Conservation (phyloP, 2,329 filamentous ascomycete genomes). For the Microsporum canis region DNA sequence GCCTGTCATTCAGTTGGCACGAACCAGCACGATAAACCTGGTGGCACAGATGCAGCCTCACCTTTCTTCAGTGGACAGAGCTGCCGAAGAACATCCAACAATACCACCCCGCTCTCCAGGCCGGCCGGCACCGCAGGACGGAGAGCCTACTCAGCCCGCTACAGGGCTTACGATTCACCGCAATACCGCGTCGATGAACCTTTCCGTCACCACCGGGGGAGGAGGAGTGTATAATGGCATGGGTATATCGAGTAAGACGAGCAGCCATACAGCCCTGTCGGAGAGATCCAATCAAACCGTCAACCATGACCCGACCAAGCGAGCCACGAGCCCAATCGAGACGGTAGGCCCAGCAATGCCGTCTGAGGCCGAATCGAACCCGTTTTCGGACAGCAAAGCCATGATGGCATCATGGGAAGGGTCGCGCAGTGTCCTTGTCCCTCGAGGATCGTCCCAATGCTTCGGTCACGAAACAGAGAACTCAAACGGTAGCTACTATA, state of each 20-base stretch:
- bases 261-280: conserved; percentile 24
- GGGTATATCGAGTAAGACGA: conserved; percentile 21
- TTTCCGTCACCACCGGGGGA: not conserved
- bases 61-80: not conserved
- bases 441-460: conserved; percentile 7
- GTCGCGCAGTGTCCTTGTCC: not conserved
- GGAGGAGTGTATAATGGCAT: not conserved
- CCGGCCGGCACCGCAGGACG: not conserved
- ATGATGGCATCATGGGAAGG: not conserved
- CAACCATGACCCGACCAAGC: conserved; percentile 24
- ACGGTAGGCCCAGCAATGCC: conserved; percentile 5
- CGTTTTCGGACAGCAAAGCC: conserved; percentile 12
- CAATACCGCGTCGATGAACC: not conserved
- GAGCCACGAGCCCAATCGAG: conserved; percentile 12
- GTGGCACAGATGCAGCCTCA: not conserved
- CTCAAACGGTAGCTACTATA: conserved; percentile 2
- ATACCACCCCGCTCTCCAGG: not conserved
- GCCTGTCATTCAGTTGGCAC: not conserved
- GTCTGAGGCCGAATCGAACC: conserved; percentile 5
- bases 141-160: not conserved
- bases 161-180: not conserved
- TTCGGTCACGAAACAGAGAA: not conserved
- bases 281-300: conserved; percentile 25
- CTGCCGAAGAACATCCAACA: not conserved
- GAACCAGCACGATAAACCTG: not conserved